phyloP scores from a whole-genome alignment of 352 stramenopile species.

The Phytophthora ramorum region DNA sequence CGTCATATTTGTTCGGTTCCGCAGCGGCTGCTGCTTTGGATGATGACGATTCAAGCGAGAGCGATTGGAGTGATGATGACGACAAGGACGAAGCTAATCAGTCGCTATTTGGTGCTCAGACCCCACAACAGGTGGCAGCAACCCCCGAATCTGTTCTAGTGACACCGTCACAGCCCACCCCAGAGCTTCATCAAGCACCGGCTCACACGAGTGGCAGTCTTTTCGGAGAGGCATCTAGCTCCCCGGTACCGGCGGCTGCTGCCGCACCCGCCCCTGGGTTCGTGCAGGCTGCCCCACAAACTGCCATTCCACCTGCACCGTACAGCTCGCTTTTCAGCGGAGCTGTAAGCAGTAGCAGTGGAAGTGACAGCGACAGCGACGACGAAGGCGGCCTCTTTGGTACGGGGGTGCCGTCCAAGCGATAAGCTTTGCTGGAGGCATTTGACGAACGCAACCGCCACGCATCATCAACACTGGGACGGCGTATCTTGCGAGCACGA shows the following conservation, averaged over 20 bases:
- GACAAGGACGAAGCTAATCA: conserved; percentile 41
- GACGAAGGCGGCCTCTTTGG: conserved; percentile 83
- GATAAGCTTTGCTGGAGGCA: conserved; percentile 44
- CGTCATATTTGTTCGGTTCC: conserved; percentile 47
- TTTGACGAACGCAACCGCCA: conserved; percentile 7
- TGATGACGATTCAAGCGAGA: conserved; percentile 69
- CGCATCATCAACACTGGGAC: conserved; percentile 23
- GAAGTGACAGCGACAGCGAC: conserved; percentile 77
- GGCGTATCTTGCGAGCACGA: conserved; percentile 15
- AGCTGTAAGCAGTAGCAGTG: conserved; percentile 61
- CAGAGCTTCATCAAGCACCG: conserved; percentile 33
- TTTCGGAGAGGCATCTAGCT: conserved; percentile 35
- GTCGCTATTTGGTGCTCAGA: conserved; percentile 48
- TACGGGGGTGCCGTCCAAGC: conserved; percentile 71
- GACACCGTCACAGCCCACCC: conserved; percentile 25
- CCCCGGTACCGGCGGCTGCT: conserved; percentile 13
- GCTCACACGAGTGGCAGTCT: conserved; percentile 28
- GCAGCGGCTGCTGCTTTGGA: conserved; percentile 24
- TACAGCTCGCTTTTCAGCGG: conserved; percentile 74
- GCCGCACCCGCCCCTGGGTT: conserved; percentile 33
- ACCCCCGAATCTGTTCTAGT: conserved; percentile 29
- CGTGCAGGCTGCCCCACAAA: conserved; percentile 33
- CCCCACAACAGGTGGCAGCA: conserved; percentile 20
- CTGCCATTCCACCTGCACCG: conserved; percentile 31
- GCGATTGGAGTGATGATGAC: conserved; percentile 68